A percentile compares a stretch with the other conserved stretches of the same genome.
phyloP scores from a whole-genome alignment of 148 eudicot species.

The Tetragonia tetragonoides region DNA sequence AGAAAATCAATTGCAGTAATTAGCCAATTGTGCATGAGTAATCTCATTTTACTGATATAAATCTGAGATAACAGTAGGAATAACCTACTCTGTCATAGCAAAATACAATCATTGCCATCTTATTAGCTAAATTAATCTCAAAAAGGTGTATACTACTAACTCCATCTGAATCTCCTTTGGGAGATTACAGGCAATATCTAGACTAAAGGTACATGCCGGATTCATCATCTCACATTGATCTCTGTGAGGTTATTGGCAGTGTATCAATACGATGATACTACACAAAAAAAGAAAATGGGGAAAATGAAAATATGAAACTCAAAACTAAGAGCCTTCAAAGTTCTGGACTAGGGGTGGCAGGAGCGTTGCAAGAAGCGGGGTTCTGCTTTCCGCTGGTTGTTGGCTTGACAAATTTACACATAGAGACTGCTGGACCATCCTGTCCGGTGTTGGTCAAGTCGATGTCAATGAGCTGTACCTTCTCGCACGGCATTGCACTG shows the following conservation, averaged over 20 bases:
- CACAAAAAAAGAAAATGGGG: background rate
- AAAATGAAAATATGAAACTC: no score
- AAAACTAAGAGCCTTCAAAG: background rate
- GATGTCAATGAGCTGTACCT: slow-evolving; percentile 40
- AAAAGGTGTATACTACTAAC: background rate
- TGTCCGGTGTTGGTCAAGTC: slow-evolving; percentile 34
- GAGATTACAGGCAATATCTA: background rate
- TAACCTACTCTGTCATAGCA: background rate
- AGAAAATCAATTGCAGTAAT: no score
- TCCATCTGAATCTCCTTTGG: background rate
- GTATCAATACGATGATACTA: background rate
- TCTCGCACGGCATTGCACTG: slow-evolving; percentile 31
- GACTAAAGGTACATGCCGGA: no score
- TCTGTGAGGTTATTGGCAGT: no score
- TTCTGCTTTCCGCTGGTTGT: slow-evolving; percentile 23
- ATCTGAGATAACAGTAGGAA: background rate
- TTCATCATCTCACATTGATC: no score
- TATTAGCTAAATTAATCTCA: no score
- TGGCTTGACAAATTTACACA: slow-evolving; percentile 46
- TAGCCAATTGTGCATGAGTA: no score
- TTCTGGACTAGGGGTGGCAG: slow-evolving; percentile 13
- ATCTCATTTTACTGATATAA: no score
- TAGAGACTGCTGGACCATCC: slow-evolving; percentile 30
- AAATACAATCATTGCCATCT: no score
- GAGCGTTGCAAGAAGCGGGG: slow-evolving; percentile 38